phyloP scores from a whole-genome alignment of 257 asterid species.

The Nyctanthes arbortristis region DNA sequence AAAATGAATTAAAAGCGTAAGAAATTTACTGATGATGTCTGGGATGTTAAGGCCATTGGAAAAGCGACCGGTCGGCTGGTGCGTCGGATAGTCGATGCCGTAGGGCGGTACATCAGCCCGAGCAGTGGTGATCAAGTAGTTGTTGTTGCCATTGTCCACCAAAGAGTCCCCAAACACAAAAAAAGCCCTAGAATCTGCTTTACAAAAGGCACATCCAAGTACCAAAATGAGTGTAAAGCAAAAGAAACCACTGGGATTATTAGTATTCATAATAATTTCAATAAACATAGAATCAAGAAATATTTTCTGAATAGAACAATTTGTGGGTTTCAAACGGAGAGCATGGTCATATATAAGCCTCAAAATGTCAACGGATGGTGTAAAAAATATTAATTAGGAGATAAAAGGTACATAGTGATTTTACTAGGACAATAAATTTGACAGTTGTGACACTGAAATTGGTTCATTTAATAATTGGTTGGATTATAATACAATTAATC shows the following conservation, averaged over 20 bases:
- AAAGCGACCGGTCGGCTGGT: slow-evolving; percentile 73
- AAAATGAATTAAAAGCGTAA: neutral
- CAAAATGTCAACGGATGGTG: no score
- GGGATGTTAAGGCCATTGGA: slow-evolving; percentile 77
- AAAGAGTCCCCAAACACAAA: slow-evolving; percentile 77
- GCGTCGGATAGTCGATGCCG: slow-evolving; percentile 69
- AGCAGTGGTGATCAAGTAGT: slow-evolving; percentile 63
- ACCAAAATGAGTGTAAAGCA: slow-evolving; percentile 20
- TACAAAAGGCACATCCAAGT: slow-evolving; percentile 3
- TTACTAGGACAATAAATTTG: no score
- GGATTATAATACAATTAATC: no score
- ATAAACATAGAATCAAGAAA: neutral
- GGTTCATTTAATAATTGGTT: no score
- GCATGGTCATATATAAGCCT: no score
- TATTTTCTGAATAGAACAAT: no score
- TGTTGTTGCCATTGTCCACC: slow-evolving; percentile 80
- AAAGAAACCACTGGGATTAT: slow-evolving; percentile 5
- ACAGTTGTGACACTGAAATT: no score
- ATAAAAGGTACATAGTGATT: no score
- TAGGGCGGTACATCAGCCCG: slow-evolving; percentile 81
- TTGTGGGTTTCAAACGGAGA: no score
- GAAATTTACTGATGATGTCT: slow-evolving; percentile 58
- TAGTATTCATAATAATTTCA: slow-evolving; percentile 5
- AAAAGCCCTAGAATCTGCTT: slow-evolving; percentile 48
- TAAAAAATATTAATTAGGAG: no score